Evolutionary conservation across 139 green algal genomes (phyloP).

Genomic region (Chlorella sp.): DNA sequence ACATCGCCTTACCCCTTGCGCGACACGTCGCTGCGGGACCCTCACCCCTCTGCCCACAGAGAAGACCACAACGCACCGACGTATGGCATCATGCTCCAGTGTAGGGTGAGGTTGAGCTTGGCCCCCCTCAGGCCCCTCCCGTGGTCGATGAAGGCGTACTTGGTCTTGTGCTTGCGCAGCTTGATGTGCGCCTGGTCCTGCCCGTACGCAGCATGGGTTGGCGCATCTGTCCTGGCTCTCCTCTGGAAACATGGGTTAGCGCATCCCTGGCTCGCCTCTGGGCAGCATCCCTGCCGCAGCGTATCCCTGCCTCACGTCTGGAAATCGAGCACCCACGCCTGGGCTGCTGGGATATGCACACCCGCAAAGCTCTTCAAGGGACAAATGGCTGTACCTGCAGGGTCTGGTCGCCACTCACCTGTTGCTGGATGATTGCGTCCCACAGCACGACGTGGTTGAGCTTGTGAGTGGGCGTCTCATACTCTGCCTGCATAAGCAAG

Average conservation of each 20-base stretch:
- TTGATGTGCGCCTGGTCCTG: conserved; percentile 42
- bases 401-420: no score
- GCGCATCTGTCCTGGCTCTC: no score
- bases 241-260: no score
- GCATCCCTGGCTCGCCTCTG: no score
- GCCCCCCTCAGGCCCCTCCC: conserved; percentile 41
- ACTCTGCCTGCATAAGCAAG: conserved; percentile 35
- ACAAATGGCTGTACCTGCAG: no score
- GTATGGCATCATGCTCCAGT: conserved; percentile 78
- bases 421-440: conserved; percentile 60
- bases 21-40: no score
- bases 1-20: no score
- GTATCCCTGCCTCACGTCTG: no score
- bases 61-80: conserved; percentile 43
- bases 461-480: conserved; percentile 22
- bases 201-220: not conserved
- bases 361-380: no score
- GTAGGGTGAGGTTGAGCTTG: conserved; percentile 67
- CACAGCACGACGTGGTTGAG: conserved; percentile 76
- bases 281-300: no score
- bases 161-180: conserved; percentile 41
- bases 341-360: no score
- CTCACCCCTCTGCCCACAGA: not conserved
- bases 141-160: conserved; percentile 71
- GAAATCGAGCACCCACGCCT: no score